Percentiles rank a stretch among this genome's conserved stretches.
Evolutionary conservation across 805 yeast genomes (phyloP).

Genomic region (Candida takata): DNA sequence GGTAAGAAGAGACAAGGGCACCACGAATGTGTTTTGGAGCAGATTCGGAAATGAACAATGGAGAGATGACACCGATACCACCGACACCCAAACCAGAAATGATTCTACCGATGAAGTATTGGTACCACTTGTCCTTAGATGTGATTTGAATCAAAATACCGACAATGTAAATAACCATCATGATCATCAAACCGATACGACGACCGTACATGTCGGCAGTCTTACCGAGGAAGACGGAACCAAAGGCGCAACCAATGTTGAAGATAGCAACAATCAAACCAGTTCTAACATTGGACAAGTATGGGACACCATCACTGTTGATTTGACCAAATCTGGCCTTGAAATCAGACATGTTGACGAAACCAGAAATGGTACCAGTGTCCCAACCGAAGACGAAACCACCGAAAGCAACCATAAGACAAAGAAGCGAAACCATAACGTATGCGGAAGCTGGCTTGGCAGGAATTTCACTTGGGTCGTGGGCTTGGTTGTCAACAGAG

Average conservation of each 20-base stretch:
- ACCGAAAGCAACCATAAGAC: constrained; percentile 58
- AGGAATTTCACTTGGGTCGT: constrained; percentile 17
- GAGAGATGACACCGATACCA: constrained; percentile 66
- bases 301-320: constrained; percentile 34
- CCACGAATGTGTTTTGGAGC: constrained; percentile 70
- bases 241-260: constrained; percentile 72
- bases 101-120: constrained; percentile 61
- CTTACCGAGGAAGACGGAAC: constrained; percentile 55
- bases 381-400: constrained; percentile 78
- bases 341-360: constrained; percentile 53
- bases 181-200: constrained; percentile 52
- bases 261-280: constrained; percentile 55
- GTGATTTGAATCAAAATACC: constrained; percentile 67
- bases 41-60: constrained; percentile 64
- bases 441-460: constrained; percentile 28
- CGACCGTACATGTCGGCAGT: constrained; percentile 61
- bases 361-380: constrained; percentile 75
- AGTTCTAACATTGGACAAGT: constrained; percentile 45
- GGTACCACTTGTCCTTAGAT: constrained; percentile 50
- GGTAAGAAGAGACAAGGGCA: constrained; percentile 61
- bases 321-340: constrained; percentile 47
- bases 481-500: constrained; percentile 7
- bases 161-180: constrained; percentile 57
- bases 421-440: constrained; percentile 24
- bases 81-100: constrained; percentile 77